Percentiles rank a stretch among this genome's conserved stretches.
These are phyloP conservation scores for Gyromitra esculenta DNA, from an alignment of 2,329 filamentous ascomycete species.

Conservation along the genomic window DNA sequence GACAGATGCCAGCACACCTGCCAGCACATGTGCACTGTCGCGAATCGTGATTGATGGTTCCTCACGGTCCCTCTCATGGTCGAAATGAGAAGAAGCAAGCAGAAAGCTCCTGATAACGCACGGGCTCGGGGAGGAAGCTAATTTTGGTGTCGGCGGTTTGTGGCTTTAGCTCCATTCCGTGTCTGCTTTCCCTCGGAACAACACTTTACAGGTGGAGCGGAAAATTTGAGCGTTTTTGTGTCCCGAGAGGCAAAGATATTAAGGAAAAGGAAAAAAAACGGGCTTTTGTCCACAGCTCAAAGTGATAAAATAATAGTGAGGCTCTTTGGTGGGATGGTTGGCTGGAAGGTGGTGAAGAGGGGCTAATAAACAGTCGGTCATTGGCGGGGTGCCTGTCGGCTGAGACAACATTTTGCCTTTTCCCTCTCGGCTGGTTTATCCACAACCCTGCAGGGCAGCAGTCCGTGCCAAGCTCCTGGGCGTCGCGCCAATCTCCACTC, in stretches of 20 bases:
- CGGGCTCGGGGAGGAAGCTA: slow-evolving; percentile 42
- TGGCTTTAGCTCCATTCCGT: slow-evolving; percentile 32
- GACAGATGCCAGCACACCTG: slow-evolving; percentile 49
- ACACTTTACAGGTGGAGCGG: slow-evolving; percentile 17
- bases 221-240: slow-evolving; percentile 33
- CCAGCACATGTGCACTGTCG: slow-evolving; percentile 49
- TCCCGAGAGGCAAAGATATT: slow-evolving; percentile 26
- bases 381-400: slow-evolving; percentile 47
- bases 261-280: slow-evolving; percentile 29
- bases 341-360: slow-evolving; percentile 19
- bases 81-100: slow-evolving; percentile 32
- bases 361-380: slow-evolving; percentile 28
- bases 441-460: slow-evolving; percentile 43
- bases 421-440: slow-evolving; percentile 45
- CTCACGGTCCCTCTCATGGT: slow-evolving; percentile 42
- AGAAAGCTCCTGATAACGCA: slow-evolving; percentile 48
- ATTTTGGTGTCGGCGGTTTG: slow-evolving; percentile 36
- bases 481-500: slow-evolving; percentile 20
- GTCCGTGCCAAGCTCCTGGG: slow-evolving; percentile 26
- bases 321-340: slow-evolving; percentile 39
- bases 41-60: slow-evolving; percentile 28
- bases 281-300: slow-evolving; percentile 10
- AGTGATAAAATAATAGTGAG: slow-evolving; percentile 28
- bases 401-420: slow-evolving; percentile 48
- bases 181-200: slow-evolving; percentile 36